phyloP scores from a whole-genome alignment of 148 eudicot genomes.

The Mesembryanthemum crystallinum region DNA sequence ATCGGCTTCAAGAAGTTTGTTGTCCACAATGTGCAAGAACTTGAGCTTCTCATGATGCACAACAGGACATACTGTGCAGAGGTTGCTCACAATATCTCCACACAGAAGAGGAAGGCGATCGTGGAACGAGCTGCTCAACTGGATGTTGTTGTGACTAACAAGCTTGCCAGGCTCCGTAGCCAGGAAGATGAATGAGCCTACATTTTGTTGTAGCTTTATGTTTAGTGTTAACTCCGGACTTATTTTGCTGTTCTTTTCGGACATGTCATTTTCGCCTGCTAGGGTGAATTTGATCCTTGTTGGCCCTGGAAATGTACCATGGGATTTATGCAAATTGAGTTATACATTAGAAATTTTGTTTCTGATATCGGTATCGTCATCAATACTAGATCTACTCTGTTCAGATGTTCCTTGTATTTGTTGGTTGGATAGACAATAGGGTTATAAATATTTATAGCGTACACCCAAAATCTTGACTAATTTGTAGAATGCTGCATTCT shows the following conservation, averaged over 20 bases:
- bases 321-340: not conserved
- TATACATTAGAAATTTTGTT: not conserved
- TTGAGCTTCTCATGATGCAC: slow-evolving; percentile 44
- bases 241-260: not conserved
- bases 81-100: slow-evolving; percentile 26
- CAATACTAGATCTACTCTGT: too few species aligned
- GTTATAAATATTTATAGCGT: too few species aligned
- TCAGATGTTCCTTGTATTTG: too few species aligned
- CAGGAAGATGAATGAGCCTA: slow-evolving; percentile 28
- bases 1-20: slow-evolving; percentile 43
- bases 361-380: too few species aligned
- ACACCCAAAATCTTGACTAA: too few species aligned
- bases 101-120: slow-evolving; percentile 24
- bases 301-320: slow-evolving; percentile 15
- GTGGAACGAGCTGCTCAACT: slow-evolving; percentile 30
- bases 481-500: too few species aligned
- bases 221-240: not conserved
- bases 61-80: slow-evolving; percentile 32
- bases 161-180: slow-evolving; percentile 31
- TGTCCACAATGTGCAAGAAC: slow-evolving; percentile 36
- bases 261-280: not conserved
- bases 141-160: slow-evolving; percentile 27
- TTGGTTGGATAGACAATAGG: too few species aligned
- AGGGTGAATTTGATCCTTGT: slow-evolving; percentile 2
- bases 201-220: not conserved